Base-by-base conservation (phyloP, 2,329 filamentous ascomycete genomes). In the Moelleriella libera region DNA sequence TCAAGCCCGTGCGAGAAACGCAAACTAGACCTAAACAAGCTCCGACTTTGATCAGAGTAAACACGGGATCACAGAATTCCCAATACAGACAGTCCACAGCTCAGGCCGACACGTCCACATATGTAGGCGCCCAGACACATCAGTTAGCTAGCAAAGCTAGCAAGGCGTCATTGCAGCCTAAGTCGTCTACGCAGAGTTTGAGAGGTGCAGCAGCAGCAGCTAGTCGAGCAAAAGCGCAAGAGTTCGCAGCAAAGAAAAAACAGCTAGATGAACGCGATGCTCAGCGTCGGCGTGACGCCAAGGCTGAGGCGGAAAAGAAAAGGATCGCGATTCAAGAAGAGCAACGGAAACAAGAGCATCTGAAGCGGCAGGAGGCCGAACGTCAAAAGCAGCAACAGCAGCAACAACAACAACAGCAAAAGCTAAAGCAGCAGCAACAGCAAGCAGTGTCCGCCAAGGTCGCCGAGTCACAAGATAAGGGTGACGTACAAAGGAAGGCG, bases 261-360 rank as follows among this genome's bases (percentile, higher is more conserved):
- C 88, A 94, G 61, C 83, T 82, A 60, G 88, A 94, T 56, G 87
- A 94, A 59, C 79, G 81, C 44, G 85, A 88, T 53, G 78, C 80
- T 11, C 82, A 88, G 57, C 79, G 82, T 45, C 90, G 87, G 58
- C 81, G 82, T 7, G 85, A 94, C 21, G 81, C 83, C 39, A 95
- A 94, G 64, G 76, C 81, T 12, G 86, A 94, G 56, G 68, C 85
- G 34, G 88, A 94, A 60, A 80, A 84, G 44, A 88, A 88, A 66
- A 76, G 84, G 50, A 77, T 78, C 44, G 78, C 76, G 5, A 63
- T 68, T 14, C 80, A 83, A 54, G 80, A 83, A 50, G 82, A 85
- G 54, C 77, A 84, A 55, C 71, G 69, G 48, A 75, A 68, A 45
- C 73, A 77, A 51, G 78, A 83, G 48, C 68, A 75, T 51, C 70